Evolutionary conservation across 164 flowering plant genomes (phyloP).

Genomic region (Piper betle): DNA sequence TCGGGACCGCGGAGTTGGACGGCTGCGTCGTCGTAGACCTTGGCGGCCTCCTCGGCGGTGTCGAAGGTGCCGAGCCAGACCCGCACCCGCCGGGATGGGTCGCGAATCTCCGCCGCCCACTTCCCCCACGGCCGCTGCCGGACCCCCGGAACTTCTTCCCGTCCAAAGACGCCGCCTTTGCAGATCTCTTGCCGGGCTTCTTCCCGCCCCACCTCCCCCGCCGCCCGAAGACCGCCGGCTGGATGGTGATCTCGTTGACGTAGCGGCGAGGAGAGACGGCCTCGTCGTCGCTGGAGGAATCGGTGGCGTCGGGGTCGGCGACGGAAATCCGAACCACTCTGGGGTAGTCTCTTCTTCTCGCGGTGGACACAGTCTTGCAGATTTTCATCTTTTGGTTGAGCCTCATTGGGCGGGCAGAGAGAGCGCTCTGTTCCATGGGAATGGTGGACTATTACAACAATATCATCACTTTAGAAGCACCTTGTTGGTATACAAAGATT

Average conservation of each 20-base stretch:
- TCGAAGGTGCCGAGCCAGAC: slow-evolving; percentile 84
- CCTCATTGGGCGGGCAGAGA: too few species aligned
- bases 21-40: slow-evolving; percentile 79
- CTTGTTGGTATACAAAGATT: not conserved
- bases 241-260: slow-evolving; percentile 47
- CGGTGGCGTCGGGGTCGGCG: slow-evolving; percentile 79
- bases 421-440: slow-evolving; percentile 5
- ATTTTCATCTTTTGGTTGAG: slow-evolving; percentile 14
- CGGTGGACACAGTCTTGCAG: not conserved
- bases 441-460: too few species aligned
- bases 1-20: slow-evolving; percentile 72
- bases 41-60: slow-evolving; percentile 89
- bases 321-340: slow-evolving; percentile 28
- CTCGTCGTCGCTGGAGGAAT: slow-evolving; percentile 81
- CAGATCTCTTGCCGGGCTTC: not conserved
- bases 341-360: not conserved
- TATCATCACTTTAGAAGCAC: slow-evolving; percentile 12
- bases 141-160: slow-evolving; percentile 66
- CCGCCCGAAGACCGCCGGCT: slow-evolving; percentile 3
- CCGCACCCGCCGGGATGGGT: slow-evolving; percentile 51
- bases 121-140: slow-evolving; percentile 90
- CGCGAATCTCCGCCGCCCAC: slow-evolving; percentile 96
- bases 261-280: slow-evolving; percentile 20
- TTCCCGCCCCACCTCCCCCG: slow-evolving; percentile 4
- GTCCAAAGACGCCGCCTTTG: not conserved